Percentiles rank a stretch among this genome's conserved stretches.
phyloP scores from a whole-genome alignment of 305 asterid species.

The Fraxinus velutina region DNA sequence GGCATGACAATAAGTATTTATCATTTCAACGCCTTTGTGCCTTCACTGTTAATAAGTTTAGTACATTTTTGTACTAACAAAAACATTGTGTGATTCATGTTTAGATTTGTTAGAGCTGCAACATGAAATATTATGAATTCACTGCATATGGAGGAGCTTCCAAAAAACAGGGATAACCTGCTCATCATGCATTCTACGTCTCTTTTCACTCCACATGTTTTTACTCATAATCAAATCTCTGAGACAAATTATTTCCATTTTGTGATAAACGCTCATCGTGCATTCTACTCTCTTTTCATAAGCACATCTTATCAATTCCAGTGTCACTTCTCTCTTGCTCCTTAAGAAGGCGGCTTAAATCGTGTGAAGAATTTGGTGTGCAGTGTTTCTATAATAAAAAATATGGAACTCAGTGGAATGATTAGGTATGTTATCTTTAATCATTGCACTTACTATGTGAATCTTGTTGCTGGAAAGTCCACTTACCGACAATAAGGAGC shows the following conservation, averaged over 20 bases:
- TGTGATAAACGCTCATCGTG: neutral
- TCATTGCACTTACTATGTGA: neutral
- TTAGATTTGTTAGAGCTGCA: neutral
- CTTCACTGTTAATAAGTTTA: too few species aligned
- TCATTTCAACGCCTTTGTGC: neutral
- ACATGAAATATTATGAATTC: neutral
- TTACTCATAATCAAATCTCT: neutral
- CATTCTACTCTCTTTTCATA: neutral
- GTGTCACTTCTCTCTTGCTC: neutral
- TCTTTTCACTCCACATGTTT: neutral
- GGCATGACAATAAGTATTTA: neutral
- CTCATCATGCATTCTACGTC: neutral
- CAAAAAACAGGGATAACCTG: neutral
- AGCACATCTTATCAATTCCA: neutral
- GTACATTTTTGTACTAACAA: neutral
- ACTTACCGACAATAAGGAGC: neutral
- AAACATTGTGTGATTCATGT: neutral
- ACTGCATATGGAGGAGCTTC: neutral
- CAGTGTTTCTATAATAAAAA: neutral
- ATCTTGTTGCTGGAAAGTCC: neutral
- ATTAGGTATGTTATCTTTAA: neutral
- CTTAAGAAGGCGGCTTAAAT: neutral
- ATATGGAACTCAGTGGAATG: neutral
- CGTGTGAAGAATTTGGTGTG: neutral
- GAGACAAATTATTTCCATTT: neutral